Conservation (phyloP, 345 rosid species). For the Linum usitatissimum region DNA sequence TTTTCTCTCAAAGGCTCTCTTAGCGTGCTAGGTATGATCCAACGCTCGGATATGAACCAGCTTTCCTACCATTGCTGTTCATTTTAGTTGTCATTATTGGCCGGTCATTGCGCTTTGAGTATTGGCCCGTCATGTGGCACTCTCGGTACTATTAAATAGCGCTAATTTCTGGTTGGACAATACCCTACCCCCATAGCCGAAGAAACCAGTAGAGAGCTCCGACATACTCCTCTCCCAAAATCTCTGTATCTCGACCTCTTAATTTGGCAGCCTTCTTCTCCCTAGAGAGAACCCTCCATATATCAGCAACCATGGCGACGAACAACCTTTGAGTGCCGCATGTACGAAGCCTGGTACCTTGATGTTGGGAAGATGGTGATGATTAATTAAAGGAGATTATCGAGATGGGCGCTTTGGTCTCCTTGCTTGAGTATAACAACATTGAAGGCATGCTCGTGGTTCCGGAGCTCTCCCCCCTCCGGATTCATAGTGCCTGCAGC, state of each 20-base stretch:
- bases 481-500: constrained; percentile 92
- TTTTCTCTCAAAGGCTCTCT: too few species aligned
- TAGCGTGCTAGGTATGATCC: too few species aligned
- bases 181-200: neutral
- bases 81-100: too few species aligned
- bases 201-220: neutral
- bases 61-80: too few species aligned
- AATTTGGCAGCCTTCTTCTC: neutral
- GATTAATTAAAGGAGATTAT: constrained; percentile 92
- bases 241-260: neutral
- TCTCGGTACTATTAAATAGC: too few species aligned
- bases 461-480: constrained; percentile 97
- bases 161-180: too few species aligned
- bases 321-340: constrained; percentile 88
- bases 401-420: constrained; percentile 97
- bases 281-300: too few species aligned
- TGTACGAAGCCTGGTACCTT: constrained; percentile 89
- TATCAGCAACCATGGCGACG: constrained; percentile 32
- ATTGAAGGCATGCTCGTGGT: constrained; percentile 94
- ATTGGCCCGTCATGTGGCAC: too few species aligned
- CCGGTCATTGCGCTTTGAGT: too few species aligned
- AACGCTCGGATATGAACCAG: too few species aligned
- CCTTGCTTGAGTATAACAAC: constrained; percentile 90
- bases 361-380: constrained; percentile 97
- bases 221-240: neutral